Evolutionary conservation across 2,329 filamentous ascomycete genomes (phyloP).

Genomic region (Mycosphaerella sp.): DNA sequence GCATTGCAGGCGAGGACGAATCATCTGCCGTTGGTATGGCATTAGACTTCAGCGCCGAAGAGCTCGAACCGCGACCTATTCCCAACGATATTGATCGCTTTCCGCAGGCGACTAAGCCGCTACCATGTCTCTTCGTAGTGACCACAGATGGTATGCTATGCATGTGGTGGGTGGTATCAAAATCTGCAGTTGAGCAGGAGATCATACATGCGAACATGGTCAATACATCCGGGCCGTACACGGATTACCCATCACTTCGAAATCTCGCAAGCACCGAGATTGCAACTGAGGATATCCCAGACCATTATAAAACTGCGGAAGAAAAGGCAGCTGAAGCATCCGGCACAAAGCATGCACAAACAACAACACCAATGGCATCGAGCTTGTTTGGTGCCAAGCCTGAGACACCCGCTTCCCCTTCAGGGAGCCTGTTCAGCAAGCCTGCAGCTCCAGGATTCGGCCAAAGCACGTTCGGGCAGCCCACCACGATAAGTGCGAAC

Average conservation of each 20-base stretch:
- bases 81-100: constrained; percentile 58
- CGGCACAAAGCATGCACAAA: not conserved
- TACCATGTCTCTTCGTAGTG: constrained; percentile 77
- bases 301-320: not conserved
- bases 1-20: constrained; percentile 59
- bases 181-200: constrained; percentile 68
- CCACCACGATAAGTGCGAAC: constrained; percentile 17
- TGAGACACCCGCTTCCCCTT: not conserved
- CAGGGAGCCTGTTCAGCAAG: not conserved
- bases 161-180: constrained; percentile 88
- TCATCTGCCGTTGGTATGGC: constrained; percentile 73
- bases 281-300: not conserved
- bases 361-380: not conserved
- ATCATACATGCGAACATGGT: constrained; percentile 12
- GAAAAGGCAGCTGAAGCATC: not conserved
- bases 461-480: constrained; percentile 3
- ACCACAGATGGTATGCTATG: constrained; percentile 83
- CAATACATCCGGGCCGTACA: constrained; percentile 5
- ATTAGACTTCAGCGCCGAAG: constrained; percentile 56
- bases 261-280: not conserved
- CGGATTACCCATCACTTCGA: constrained; percentile 7
- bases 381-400: not conserved
- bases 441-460: constrained; percentile 10
- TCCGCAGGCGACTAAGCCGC: constrained; percentile 67
- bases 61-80: constrained; percentile 23